These are phyloP conservation scores for Tricholoma furcatifolium DNA, from an alignment of 768 basidiomycete genomes.

Conservation along the genomic window DNA sequence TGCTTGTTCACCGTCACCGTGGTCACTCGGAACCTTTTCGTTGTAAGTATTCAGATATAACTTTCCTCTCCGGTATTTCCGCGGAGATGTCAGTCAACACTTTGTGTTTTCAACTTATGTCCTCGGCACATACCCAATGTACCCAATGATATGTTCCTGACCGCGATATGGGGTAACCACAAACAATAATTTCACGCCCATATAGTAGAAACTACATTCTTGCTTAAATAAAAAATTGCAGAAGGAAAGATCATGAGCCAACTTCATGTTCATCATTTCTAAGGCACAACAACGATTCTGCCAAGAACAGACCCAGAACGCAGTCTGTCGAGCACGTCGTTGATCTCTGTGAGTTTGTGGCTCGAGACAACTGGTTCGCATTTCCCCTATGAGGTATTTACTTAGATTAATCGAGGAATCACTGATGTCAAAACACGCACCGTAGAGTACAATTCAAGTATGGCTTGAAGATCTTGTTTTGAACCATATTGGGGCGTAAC, in stretches of 20 bases:
- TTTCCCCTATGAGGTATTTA: not conserved
- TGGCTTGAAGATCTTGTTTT: slow-evolving; percentile 8
- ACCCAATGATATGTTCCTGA: no score
- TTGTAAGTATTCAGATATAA: no score
- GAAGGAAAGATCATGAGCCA: no score
- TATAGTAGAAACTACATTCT: not conserved
- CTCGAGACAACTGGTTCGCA: slow-evolving; percentile 4
- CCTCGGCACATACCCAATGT: no score
- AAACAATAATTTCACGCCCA: no score
- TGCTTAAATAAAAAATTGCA: not conserved
- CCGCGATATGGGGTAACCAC: no score
- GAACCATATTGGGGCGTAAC: slow-evolving; percentile 8
- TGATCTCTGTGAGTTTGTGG: slow-evolving; percentile 7
- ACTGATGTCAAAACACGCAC: not conserved
- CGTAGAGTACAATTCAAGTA: slow-evolving; percentile 5
- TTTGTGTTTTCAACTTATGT: no score
- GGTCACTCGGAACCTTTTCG: no score
- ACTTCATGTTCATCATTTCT: not conserved
- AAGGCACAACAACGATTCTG: slow-evolving; percentile 3
- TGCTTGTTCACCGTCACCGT: no score
- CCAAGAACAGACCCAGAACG: slow-evolving; percentile 9
- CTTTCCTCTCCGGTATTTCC: no score
- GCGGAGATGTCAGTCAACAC: no score
- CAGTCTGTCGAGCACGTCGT: slow-evolving; percentile 4
- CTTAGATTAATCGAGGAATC: not conserved